These are phyloP conservation scores for Spizellomyces sp. DNA, from an alignment of 192 early-diverging fungal species.

Conservation along the genomic window DNA sequence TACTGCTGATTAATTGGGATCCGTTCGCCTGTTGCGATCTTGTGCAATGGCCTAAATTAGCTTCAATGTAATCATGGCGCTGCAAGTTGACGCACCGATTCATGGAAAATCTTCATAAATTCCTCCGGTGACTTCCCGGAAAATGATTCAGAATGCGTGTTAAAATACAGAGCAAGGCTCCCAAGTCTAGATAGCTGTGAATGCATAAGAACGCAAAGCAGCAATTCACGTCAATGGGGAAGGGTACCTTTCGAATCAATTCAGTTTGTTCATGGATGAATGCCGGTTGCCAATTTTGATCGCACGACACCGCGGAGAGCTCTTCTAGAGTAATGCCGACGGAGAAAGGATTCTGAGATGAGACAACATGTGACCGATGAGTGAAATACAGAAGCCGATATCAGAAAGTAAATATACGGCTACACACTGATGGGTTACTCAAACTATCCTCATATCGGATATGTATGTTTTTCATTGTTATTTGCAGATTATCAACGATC, in stretches of 20 bases:
- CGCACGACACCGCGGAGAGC: conserved; percentile 89
- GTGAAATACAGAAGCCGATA: background rate
- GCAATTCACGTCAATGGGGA: background rate
- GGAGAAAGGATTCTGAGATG: conserved; percentile 69
- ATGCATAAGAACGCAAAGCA: background rate
- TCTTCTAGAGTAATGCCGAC: conserved; percentile 87
- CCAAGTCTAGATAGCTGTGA: conserved; percentile 60
- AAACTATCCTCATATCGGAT: conserved; percentile 90
- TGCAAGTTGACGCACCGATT: conserved; percentile 41
- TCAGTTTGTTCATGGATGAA: conserved; percentile 79
- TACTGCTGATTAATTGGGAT: conserved; percentile 72
- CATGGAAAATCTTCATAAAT: conserved; percentile 45
- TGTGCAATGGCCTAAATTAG: background rate
- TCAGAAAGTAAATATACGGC: background rate
- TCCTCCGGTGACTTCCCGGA: conserved; percentile 51
- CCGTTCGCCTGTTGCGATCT: conserved; percentile 65
- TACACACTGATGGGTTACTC: conserved; percentile 60
- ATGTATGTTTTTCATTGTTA: conserved; percentile 94
- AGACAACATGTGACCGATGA: background rate
- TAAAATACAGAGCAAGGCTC: conserved; percentile 85
- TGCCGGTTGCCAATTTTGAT: conserved; percentile 78
- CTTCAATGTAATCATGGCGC: too few relatives aligned
- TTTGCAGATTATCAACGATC: conserved; percentile 95
- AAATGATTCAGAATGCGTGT: conserved; percentile 72
- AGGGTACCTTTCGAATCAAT: conserved; percentile 80